A percentile compares a stretch with the other conserved stretches of the same genome.
Conservation (phyloP, 805 yeast genomes). For the Cyberlindnera maclurae region DNA sequence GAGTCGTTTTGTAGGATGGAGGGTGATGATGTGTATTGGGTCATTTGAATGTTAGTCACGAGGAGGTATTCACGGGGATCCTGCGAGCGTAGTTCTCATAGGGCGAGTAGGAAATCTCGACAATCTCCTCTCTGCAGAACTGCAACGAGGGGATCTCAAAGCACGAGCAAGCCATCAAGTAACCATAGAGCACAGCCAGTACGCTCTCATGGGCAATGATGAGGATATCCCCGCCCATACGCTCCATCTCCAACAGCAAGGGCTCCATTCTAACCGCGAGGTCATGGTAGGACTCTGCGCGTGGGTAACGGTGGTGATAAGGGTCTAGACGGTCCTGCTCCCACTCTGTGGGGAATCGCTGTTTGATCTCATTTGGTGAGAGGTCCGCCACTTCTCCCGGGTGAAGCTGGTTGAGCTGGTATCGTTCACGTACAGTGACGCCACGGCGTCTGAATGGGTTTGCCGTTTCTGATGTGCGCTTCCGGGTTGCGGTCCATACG, state of each 20-base stretch:
- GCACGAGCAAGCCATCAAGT: slow-evolving; percentile 87
- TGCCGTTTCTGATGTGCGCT: slow-evolving; percentile 77
- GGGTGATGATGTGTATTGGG: background rate
- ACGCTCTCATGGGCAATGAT: slow-evolving; percentile 93
- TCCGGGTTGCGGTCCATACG: slow-evolving; percentile 94
- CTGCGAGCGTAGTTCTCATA: slow-evolving; percentile 65
- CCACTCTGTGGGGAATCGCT: slow-evolving; percentile 62
- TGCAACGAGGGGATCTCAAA: slow-evolving; percentile 74
- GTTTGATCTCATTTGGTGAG: slow-evolving; percentile 50
- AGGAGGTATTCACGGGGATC: slow-evolving; percentile 36
- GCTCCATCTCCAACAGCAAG: slow-evolving; percentile 84
- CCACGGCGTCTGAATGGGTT: slow-evolving; percentile 56
- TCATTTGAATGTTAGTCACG: background rate
- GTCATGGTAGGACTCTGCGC: slow-evolving; percentile 95
- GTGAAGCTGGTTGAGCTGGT: slow-evolving; percentile 79
- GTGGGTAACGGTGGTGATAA: slow-evolving; percentile 84
- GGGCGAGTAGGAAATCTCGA: slow-evolving; percentile 83
- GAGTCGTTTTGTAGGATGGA: no score
- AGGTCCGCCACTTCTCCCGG: slow-evolving; percentile 83
- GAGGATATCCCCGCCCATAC: slow-evolving; percentile 79
- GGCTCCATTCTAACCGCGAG: slow-evolving; percentile 93
- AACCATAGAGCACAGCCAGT: slow-evolving; percentile 84
- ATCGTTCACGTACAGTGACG: slow-evolving; percentile 62
- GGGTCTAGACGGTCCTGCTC: slow-evolving; percentile 66
- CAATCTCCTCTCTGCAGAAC: slow-evolving; percentile 76